Percentiles rank a stretch among this genome's conserved stretches.
Conservation (phyloP, 805 yeast genomes). For the Cyberlindnera misumaiensis region DNA sequence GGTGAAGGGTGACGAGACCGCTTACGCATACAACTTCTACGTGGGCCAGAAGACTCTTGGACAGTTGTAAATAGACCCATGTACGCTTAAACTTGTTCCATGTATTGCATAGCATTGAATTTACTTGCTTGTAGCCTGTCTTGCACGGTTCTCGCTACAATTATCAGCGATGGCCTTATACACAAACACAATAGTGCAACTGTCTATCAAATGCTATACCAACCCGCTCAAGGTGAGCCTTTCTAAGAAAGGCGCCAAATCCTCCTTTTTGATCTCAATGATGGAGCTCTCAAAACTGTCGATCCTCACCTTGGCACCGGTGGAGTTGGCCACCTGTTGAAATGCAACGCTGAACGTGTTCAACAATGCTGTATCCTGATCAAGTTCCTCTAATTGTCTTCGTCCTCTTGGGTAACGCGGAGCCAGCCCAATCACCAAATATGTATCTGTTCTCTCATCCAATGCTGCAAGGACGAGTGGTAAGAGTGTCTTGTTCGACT, state of each 20-base stretch:
- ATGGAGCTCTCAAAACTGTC: constrained; percentile 95
- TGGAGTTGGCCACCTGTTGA: constrained; percentile 75
- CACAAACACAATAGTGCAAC: too few relatives aligned
- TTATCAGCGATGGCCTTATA: too few relatives aligned
- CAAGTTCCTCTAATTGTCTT: constrained; percentile 26
- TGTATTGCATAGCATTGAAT: too few relatives aligned
- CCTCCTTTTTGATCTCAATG: constrained; percentile 84
- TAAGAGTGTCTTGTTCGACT: constrained; percentile 54
- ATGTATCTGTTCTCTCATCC: constrained; percentile 67
- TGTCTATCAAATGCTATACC: constrained; percentile 20
- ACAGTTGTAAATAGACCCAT: background rate
- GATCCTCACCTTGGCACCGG: constrained; percentile 84
- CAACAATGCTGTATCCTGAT: constrained; percentile 39
- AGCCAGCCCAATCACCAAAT: constrained; percentile 83
- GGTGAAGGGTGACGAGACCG: constrained; percentile 55
- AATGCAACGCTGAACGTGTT: constrained; percentile 90
- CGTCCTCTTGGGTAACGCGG: constrained; percentile 63
- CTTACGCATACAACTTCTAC: constrained; percentile 32
- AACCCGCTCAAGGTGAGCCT: constrained; percentile 70
- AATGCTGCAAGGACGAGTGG: constrained; percentile 86
- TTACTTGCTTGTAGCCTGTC: too few relatives aligned
- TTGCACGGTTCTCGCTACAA: too few relatives aligned
- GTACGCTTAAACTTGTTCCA: too few relatives aligned
- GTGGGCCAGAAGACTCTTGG: constrained; percentile 17
- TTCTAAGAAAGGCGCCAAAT: constrained; percentile 81